Percentiles rank a stretch among this genome's conserved stretches.
Evolutionary conservation across 1,284 basidiomycete genomes (phyloP).

Genomic region (Fereydounia khargensis): DNA sequence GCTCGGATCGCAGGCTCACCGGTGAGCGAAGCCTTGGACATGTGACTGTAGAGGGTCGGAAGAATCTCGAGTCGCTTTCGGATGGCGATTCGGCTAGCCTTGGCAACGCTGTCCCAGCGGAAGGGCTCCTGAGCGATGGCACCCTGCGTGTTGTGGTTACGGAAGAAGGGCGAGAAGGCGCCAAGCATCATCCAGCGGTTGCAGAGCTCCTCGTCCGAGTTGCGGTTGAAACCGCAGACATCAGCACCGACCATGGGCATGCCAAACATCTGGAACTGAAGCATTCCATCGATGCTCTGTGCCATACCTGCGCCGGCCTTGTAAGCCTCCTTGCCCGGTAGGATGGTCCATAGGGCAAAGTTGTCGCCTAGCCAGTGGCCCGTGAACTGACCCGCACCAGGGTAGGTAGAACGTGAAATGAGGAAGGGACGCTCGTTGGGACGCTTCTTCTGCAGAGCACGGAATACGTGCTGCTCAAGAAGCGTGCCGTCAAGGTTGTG

Average conservation of each 20-base stretch:
- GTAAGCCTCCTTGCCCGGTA: constrained; percentile 21
- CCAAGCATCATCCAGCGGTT: constrained; percentile 58
- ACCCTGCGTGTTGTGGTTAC: constrained; percentile 32
- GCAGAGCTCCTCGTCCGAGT: constrained; percentile 72
- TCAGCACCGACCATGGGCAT: constrained; percentile 40
- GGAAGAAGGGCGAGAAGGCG: constrained; percentile 32
- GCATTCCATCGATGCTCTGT: constrained; percentile 66
- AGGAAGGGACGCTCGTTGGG: constrained; percentile 41
- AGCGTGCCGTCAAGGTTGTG: constrained; percentile 39
- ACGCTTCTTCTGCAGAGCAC: constrained; percentile 19
- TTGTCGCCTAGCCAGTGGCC: constrained; percentile 66
- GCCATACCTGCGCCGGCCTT: constrained; percentile 57
- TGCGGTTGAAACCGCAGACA: constrained; percentile 57
- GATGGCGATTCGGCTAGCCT: constrained; percentile 31
- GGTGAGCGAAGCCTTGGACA: constrained; percentile 8
- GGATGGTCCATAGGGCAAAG: constrained; percentile 65
- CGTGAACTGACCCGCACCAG: constrained; percentile 33
- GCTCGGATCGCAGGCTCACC: constrained; percentile 30
- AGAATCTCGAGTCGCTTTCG: constrained; percentile 33
- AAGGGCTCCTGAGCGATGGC: constrained; percentile 41
- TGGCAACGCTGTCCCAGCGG: constrained; percentile 32
- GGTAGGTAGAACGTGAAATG: constrained; percentile 36
- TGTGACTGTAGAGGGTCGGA: constrained; percentile 26
- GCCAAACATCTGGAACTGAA: constrained; percentile 69
- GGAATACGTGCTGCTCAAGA: constrained; percentile 21